Base-by-base conservation (phyloP, 306 rosid species). In the Lathyrus tuberosus region DNA sequence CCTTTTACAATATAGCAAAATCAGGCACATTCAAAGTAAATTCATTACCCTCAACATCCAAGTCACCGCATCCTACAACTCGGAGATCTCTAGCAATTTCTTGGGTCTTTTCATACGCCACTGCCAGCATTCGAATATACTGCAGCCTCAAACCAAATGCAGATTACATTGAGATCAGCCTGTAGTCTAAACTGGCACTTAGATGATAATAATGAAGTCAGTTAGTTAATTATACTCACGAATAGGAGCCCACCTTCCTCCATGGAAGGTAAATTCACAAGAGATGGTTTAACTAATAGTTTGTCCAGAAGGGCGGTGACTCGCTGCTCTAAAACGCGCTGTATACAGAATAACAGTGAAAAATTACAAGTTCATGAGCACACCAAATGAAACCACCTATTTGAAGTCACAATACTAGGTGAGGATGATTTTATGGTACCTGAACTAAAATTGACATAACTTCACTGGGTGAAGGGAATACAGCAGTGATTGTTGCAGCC, bases 371-470 rank as follows among this genome's bases (percentile, higher is more conserved):
- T 65, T 42, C 62, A 64, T 11, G 41, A 44, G 35, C 6, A 63
- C 30, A 62, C 42, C 69, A 52, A 72, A 68, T 37, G 49, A 42
- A 5, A 43, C 75, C 18, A 61, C 59, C 43, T 66, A 54, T 35
- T 61, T 49, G 61, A 51, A 51, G 54, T 33, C 54, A 42, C 65
- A 58, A 17, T 18, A 78, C 54, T 57, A 33, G 31, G 40, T 54
- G 52, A 78, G 53, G 67, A 72, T 69, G 48, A 62, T 40, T 46
- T 68, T 59, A 51, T 16, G 48, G 61, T 89, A 92, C 99, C 99
- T 95, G 99, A 77, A 95, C 93, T 79, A 95, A 81, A 81, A 95
- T 95, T n/a, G 99, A 87, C 99, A 91, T 91, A 70, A 95, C 99
- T 79, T 91, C 99, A 74, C 83, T 91, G 12, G 97, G 95, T 70